Evolutionary conservation across 345 rosid species (phyloP).

Genomic region (Cochlearia excelsa): DNA sequence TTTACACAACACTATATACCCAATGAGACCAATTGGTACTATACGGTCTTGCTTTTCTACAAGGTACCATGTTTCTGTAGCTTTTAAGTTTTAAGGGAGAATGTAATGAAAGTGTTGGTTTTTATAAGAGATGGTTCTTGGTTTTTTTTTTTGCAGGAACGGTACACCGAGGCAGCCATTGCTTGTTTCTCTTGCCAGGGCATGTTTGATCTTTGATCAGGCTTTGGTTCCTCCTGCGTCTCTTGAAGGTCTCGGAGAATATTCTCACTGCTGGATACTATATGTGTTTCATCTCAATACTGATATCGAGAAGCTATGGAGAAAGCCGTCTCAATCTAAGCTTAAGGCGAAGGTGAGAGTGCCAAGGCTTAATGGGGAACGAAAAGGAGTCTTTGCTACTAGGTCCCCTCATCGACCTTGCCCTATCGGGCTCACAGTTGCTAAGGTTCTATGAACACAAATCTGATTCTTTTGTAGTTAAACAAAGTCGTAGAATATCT

Average conservation of each 20-base stretch:
- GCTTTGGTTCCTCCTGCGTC: constrained; percentile 88
- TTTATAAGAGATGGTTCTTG: not conserved
- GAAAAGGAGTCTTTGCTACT: constrained; percentile 86
- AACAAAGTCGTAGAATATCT: not conserved
- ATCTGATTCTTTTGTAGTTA: not conserved
- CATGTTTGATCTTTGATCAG: constrained; percentile 60
- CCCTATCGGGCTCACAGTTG: constrained; percentile 91
- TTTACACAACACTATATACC: constrained; percentile 50
- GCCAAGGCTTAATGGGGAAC: constrained; percentile 79
- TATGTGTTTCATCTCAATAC: constrained; percentile 93
- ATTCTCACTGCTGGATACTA: constrained; percentile 92
- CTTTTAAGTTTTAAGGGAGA: not conserved
- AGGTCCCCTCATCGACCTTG: constrained; percentile 90
- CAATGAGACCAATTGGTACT: constrained; percentile 71
- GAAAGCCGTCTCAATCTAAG: constrained; percentile 77
- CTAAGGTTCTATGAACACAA: constrained; percentile 50
- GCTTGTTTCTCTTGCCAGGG: constrained; percentile 85
- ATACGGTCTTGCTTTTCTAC: constrained; percentile 86
- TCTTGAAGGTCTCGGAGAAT: constrained; percentile 81
- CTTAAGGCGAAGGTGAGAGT: constrained; percentile 99
- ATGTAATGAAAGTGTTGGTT: constrained; percentile 7
- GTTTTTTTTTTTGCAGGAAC: constrained; percentile 44
- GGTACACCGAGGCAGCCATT: constrained; percentile 95
- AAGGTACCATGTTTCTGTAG: constrained; percentile 25
- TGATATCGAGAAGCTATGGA: constrained; percentile 89